Evolutionary conservation across 371 early-diverging fungal genomes (phyloP).

Genomic region (Mucor indicus): DNA sequence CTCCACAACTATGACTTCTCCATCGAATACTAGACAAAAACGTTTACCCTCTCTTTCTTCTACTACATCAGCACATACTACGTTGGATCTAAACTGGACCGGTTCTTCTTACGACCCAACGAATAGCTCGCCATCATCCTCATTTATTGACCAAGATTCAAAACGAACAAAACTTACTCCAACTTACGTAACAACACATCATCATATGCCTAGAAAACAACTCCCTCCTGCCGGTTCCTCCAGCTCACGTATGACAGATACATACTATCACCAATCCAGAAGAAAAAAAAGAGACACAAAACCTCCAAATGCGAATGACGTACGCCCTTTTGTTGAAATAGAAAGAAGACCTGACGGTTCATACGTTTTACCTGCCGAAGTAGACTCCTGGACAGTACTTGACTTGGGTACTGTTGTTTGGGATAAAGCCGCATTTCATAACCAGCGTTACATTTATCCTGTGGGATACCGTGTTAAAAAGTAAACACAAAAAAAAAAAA

Average conservation of each 20-base stretch:
- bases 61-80: too few species aligned
- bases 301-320: conserved; percentile 37
- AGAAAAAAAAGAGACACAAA: conserved; percentile 40
- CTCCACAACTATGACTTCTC: too few species aligned
- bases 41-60: conserved; percentile 12
- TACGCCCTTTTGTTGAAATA: conserved; percentile 45
- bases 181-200: too few species aligned
- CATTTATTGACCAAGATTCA: too few species aligned
- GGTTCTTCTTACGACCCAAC: conserved; percentile 20
- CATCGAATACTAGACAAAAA: background rate
- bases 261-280: conserved; percentile 34
- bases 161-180: too few species aligned
- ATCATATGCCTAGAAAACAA: too few species aligned
- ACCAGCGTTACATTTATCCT: conserved; percentile 89
- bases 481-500: conserved; percentile 16
- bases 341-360: conserved; percentile 60
- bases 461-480: conserved; percentile 73
- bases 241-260: too few species aligned
- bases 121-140: too few species aligned
- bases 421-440: conserved; percentile 80
- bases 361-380: conserved; percentile 71
- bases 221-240: too few species aligned
- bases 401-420: conserved; percentile 69
- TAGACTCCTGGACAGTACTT: conserved; percentile 75
- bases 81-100: conserved; percentile 17